These are phyloP conservation scores for Debaryomycetaceae sp. DNA, from an alignment of 1,139 yeast genomes.

Conservation along the genomic window DNA sequence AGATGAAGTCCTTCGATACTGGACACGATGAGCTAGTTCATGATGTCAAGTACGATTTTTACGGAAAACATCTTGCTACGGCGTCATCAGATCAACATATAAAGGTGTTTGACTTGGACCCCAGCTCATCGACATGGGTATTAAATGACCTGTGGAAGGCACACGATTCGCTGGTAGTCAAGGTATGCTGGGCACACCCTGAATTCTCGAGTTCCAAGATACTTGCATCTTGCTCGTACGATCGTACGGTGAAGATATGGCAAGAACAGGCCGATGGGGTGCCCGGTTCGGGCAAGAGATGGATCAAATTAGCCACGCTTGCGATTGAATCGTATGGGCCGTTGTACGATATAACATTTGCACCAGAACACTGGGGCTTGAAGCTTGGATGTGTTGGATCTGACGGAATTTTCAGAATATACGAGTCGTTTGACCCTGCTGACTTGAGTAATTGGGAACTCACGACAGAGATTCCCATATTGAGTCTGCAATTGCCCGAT, in stretches of 20 bases:
- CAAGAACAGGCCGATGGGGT: constrained; percentile 84
- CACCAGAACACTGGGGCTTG: constrained; percentile 82
- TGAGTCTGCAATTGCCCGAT: constrained; percentile 60
- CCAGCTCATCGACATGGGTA: constrained; percentile 61
- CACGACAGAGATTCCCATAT: constrained; percentile 67
- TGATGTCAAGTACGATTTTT: constrained; percentile 84
- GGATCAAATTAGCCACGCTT: constrained; percentile 72
- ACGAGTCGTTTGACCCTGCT: constrained; percentile 87
- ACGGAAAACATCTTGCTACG: constrained; percentile 86
- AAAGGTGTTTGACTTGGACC: constrained; percentile 75
- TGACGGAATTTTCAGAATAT: constrained; percentile 82
- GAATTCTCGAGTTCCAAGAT: constrained; percentile 75
- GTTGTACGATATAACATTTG: constrained; percentile 82
- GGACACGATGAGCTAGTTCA: constrained; percentile 92
- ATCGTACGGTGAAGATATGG: constrained; percentile 85
- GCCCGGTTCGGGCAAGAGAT: constrained; percentile 72
- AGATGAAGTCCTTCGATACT: constrained; percentile 67
- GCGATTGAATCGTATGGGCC: constrained; percentile 85
- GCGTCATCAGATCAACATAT: constrained; percentile 91
- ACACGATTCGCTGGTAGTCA: constrained; percentile 83
- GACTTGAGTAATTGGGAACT: constrained; percentile 80
- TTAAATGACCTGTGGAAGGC: constrained; percentile 90
- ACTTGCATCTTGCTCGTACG: constrained; percentile 85
- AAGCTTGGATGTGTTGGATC: constrained; percentile 85
- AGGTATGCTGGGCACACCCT: constrained; percentile 91